Conservation (phyloP, 371 early-diverging fungal species). For the Nematocida minor region DNA sequence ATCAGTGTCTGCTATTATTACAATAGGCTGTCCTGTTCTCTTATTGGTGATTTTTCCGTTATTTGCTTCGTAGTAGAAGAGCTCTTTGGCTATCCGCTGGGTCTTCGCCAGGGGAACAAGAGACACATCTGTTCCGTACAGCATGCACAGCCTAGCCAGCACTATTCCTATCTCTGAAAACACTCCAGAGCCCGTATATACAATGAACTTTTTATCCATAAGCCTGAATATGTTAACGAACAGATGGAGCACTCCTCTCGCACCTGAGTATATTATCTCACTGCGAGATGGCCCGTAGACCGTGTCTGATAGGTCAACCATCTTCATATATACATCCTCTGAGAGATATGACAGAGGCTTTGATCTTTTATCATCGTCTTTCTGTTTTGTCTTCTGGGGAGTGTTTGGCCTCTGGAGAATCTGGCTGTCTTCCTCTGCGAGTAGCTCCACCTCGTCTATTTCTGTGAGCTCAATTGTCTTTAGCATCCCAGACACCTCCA, state of each 20-base stretch:
- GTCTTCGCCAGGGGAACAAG: conserved; percentile 4
- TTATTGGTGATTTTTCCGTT: background rate
- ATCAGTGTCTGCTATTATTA: conserved; percentile 34
- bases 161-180: conserved; percentile 43
- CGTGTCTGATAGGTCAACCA: conserved; percentile 26
- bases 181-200: conserved; percentile 25
- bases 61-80: conserved; percentile 37
- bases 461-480: conserved; percentile 16
- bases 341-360: background rate
- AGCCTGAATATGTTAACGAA: conserved; percentile 34
- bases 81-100: conserved; percentile 11
- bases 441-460: conserved; percentile 43
- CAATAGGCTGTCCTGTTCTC: conserved; percentile 21
- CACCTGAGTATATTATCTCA: conserved; percentile 39
- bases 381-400: conserved; percentile 5
- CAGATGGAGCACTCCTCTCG: conserved; percentile 31
- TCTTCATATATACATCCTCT: background rate
- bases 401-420: background rate
- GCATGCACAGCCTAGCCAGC: conserved; percentile 23
- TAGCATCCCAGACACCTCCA: background rate
- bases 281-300: conserved; percentile 27
- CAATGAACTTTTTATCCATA: conserved; percentile 26
- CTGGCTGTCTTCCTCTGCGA: conserved; percentile 23
- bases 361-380: background rate
- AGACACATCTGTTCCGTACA: conserved; percentile 25